Conservation (phyloP, 176 grass and related monocot genomes). For the Carex myosuroides region DNA sequence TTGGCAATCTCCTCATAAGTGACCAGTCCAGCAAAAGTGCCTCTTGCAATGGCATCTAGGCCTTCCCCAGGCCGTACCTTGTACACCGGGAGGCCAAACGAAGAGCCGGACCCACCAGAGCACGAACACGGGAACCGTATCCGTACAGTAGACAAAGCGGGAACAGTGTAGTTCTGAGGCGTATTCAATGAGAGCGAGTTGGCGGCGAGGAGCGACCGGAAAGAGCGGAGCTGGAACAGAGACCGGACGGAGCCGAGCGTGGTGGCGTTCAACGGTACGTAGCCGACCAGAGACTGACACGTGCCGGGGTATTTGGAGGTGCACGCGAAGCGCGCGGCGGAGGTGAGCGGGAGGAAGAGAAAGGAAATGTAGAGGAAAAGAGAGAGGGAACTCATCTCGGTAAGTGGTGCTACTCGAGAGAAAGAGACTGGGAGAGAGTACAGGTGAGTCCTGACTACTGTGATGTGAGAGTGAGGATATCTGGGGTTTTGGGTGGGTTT, state of each 20-base stretch:
- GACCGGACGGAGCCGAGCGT: constrained; percentile 44
- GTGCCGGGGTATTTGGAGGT: constrained; percentile 33
- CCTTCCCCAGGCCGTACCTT: constrained; percentile 42
- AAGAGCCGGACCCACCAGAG: constrained; percentile 57
- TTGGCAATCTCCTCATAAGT: constrained; percentile 74
- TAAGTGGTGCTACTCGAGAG: neutral
- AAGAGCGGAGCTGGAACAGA: constrained; percentile 82
- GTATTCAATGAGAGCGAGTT: constrained; percentile 58
- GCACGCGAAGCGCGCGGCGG: constrained; percentile 51
- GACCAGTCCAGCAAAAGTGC: constrained; percentile 52
- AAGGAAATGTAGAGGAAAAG: constrained; percentile 1
- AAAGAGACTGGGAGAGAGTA: neutral
- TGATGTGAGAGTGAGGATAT: neutral
- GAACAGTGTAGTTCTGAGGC: constrained; percentile 24
- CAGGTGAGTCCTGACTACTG: neutral
- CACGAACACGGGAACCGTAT: constrained; percentile 79
- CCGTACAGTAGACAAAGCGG: constrained; percentile 32
- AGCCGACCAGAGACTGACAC: constrained; percentile 73
- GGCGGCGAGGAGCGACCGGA: constrained; percentile 57
- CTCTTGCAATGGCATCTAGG: constrained; percentile 50
- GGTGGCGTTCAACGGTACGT: constrained; percentile 60
- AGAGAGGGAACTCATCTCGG: neutral
- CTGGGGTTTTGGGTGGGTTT: neutral
- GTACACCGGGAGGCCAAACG: constrained; percentile 63
- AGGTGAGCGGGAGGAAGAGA: neutral